Evolutionary conservation across 2,329 filamentous ascomycete genomes (phyloP).

Genomic region (Botryotinia convoluta): DNA sequence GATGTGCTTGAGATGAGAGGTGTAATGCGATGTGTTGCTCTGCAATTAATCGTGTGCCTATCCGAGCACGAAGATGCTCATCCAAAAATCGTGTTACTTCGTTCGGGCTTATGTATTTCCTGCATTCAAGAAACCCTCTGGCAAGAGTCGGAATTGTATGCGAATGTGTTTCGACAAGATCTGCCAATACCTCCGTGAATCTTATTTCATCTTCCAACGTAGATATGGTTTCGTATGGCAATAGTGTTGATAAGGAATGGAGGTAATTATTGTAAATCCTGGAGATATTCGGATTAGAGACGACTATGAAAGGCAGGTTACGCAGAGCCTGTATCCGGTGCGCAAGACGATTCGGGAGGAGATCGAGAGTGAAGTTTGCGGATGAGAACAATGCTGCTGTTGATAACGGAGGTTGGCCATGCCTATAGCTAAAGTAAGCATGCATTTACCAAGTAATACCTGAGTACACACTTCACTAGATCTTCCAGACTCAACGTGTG

Average conservation of each 20-base stretch:
- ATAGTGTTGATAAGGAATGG: conserved; percentile 84
- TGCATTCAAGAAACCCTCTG: conserved; percentile 86
- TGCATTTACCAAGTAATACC: too few species aligned
- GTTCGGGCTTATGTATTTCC: conserved; percentile 77
- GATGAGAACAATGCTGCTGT: conserved; percentile 78
- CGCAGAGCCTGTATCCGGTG: conserved; percentile 90
- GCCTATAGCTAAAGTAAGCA: conserved; percentile 39
- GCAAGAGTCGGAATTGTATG: conserved; percentile 94
- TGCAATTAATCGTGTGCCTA: conserved; percentile 89
- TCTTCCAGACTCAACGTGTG: conserved; percentile 83
- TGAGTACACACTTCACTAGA: conserved; percentile 43
- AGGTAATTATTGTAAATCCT: conserved; percentile 96
- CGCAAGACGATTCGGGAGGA: conserved; percentile 87
- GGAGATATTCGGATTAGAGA: conserved; percentile 93
- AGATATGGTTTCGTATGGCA: conserved; percentile 72
- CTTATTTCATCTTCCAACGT: conserved; percentile 82
- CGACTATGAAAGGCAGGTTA: conserved; percentile 94
- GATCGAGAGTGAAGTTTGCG: conserved; percentile 91
- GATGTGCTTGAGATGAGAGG: conserved; percentile 68
- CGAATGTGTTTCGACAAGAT: conserved; percentile 90
- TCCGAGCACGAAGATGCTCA: conserved; percentile 87
- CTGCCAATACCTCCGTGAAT: conserved; percentile 90
- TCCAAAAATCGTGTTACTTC: conserved; percentile 93
- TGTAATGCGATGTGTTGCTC: conserved; percentile 97
- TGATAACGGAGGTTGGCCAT: conserved; percentile 81